Conservation (phyloP, 1,139 yeast genomes). For the Tardiomyces blankii region DNA sequence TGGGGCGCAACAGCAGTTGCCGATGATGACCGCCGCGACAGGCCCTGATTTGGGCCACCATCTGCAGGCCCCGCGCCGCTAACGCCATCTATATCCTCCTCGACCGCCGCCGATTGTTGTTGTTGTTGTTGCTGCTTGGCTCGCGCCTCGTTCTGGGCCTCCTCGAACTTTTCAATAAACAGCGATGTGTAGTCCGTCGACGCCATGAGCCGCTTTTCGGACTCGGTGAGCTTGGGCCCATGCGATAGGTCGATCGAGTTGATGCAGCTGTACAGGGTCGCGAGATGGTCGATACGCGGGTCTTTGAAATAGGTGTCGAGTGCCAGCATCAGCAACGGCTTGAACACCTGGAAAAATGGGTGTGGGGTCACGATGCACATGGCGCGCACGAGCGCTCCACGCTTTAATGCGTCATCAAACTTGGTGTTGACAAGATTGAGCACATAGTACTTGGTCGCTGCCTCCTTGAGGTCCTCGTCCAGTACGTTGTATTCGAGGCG, state of each 20-base stretch:
- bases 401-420: slow-evolving; percentile 33
- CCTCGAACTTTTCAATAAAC: slow-evolving; percentile 22
- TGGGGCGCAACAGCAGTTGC: slow-evolving; percentile 1
- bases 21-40: background rate
- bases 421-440: slow-evolving; percentile 48
- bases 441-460: slow-evolving; percentile 38
- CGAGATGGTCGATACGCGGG: slow-evolving; percentile 19
- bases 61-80: too few relatives aligned
- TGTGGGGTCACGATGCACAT: slow-evolving; percentile 43
- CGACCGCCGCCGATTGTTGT: slow-evolving; percentile 3
- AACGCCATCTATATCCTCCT: background rate
- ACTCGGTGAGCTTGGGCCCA: slow-evolving; percentile 20
- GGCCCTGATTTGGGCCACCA: too few relatives aligned
- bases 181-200: slow-evolving; percentile 19
- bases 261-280: slow-evolving; percentile 29
- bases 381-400: slow-evolving; percentile 49
- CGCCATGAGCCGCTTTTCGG: slow-evolving; percentile 23
- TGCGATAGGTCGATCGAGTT: slow-evolving; percentile 25
- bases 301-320: slow-evolving; percentile 33
- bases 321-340: slow-evolving; percentile 45
- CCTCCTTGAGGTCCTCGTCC: slow-evolving; percentile 15
- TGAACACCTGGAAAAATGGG: slow-evolving; percentile 44
- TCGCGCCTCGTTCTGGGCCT: slow-evolving; percentile 3
- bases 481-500: slow-evolving; percentile 16
- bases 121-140: slow-evolving; percentile 2